Evolutionary conservation across 306 rosid species (phyloP), one percentile per base, ranked within the genome.

Genomic region (Pueraria montana): DNA sequence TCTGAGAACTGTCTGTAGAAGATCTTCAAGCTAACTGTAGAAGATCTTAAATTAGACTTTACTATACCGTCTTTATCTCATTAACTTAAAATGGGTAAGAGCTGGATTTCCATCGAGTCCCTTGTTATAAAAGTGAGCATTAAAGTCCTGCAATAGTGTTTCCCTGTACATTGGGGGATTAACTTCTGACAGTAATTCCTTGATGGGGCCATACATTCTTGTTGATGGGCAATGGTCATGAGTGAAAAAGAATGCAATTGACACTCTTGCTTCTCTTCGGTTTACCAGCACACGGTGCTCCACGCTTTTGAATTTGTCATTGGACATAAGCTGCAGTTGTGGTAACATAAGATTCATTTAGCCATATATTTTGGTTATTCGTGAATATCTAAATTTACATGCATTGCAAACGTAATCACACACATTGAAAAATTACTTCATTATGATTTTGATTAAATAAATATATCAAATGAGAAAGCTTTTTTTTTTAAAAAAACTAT

Each of bases 321-420:
- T 87, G 1, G 92, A 91, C 32, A 87, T 70, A 16, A 84, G 85
- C 89, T 89, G n/a, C 0, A n/a, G n/a, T n/a, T n/a, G n/a, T n/a
- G n/a, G n/a, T n/a, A 68, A 34, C 78, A 76, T 21, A 26, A 55
- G 18, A 26, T 50, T 17, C 45, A 76, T 42, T 75, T 2, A 74
- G 12, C 18, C 64, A 49, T 56, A 9, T 20, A 72, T 8, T n/a
- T 18, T 20, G 27, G 14, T 20, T 55, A 52, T n/a, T 17, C 21
- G 24, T 2, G 24, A 40, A 40, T n/a, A n/a, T n/a, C n/a, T n/a
- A 38, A 38, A 5, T 6, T 38, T 30, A 30, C 32, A 30, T 2
- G 2, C 34, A 30, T 30, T 30, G 4, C 34, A 30, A 30, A 30
- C 34, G 4, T 30, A 30, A 30, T 2, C 34, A 30, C 34, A 3